These are phyloP conservation scores for Ustanciosporium gigantosporum DNA, from an alignment of 1,284 basidiomycete species.

Conservation along the genomic window DNA sequence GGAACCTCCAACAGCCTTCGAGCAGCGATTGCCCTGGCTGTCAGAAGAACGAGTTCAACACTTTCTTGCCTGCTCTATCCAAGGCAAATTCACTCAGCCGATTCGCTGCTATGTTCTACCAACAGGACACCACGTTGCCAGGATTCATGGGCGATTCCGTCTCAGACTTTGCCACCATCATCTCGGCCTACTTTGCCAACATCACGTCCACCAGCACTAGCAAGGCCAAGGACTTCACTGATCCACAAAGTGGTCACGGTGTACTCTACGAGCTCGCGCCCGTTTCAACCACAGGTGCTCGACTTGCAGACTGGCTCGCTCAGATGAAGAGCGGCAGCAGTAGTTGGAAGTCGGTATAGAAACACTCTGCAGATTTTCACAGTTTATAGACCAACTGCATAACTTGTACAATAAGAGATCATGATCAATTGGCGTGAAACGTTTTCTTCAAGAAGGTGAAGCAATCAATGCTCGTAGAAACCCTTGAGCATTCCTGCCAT, in stretches of 20 bases:
- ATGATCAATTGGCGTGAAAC: too few relatives aligned
- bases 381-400: too few relatives aligned
- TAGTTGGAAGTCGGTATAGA: slow-evolving; percentile 1
- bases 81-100: slow-evolving; percentile 11
- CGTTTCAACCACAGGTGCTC: not conserved
- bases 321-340: slow-evolving; percentile 5
- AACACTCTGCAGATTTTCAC: too few relatives aligned
- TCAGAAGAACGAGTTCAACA: slow-evolving; percentile 12
- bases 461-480: too few relatives aligned
- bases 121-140: slow-evolving; percentile 2
- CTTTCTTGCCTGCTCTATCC: slow-evolving; percentile 15
- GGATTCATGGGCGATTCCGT: slow-evolving; percentile 3
- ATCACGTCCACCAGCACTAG: slow-evolving; percentile 6
- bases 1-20: slow-evolving; percentile 15
- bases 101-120: slow-evolving; percentile 11
- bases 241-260: slow-evolving; percentile 3
- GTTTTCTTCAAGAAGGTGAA: too few relatives aligned
- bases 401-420: too few relatives aligned
- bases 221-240: slow-evolving; percentile 16
- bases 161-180: slow-evolving; percentile 2
- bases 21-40: slow-evolving; percentile 9
- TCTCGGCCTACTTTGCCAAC: slow-evolving; percentile 10
- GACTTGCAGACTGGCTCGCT: slow-evolving; percentile 8
- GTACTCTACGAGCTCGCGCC: slow-evolving; percentile 3
- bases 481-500: too few relatives aligned